Conservation (phyloP, 2,329 filamentous ascomycete genomes). For the Verticillium albo-atrum region DNA sequence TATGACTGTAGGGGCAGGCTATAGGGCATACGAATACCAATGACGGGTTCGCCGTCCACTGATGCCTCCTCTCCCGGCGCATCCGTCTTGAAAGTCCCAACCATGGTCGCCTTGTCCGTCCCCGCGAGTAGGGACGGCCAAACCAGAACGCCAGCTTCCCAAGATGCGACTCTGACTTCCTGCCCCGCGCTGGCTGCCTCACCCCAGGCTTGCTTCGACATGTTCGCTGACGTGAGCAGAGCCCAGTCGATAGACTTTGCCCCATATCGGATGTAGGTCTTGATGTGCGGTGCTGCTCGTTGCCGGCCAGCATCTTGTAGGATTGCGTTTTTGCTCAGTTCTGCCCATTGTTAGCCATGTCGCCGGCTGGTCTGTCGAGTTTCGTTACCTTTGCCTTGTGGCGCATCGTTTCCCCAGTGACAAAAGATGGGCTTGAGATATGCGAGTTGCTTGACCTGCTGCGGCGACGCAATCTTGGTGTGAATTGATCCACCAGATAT, state of each 20-base stretch:
- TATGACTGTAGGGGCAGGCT: slow-evolving; percentile 70
- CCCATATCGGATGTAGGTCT: slow-evolving; percentile 74
- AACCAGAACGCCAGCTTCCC: slow-evolving; percentile 77
- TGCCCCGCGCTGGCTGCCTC: slow-evolving; percentile 51
- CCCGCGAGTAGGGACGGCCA: slow-evolving; percentile 61
- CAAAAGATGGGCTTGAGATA: slow-evolving; percentile 68
- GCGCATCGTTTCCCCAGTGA: slow-evolving; percentile 67
- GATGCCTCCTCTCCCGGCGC: slow-evolving; percentile 29
- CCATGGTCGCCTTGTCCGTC: slow-evolving; percentile 53
- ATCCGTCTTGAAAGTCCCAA: slow-evolving; percentile 63
- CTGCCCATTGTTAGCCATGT: slow-evolving; percentile 15
- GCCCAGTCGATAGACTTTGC: slow-evolving; percentile 71
- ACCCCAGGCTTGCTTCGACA: slow-evolving; percentile 89
- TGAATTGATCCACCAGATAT: slow-evolving; percentile 75
- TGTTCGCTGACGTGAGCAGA: slow-evolving; percentile 82
- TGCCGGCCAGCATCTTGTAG: slow-evolving; percentile 53
- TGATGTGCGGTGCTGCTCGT: slow-evolving; percentile 79
- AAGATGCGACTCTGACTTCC: slow-evolving; percentile 70
- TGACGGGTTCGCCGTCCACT: slow-evolving; percentile 28
- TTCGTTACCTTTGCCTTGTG: slow-evolving; percentile 25
- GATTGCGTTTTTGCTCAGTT: slow-evolving; percentile 14
- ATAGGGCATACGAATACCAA: slow-evolving; percentile 81
- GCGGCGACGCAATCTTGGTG: slow-evolving; percentile 65
- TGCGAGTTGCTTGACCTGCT: slow-evolving; percentile 69
- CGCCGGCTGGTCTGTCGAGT: too few relatives aligned